Percentiles rank a stretch among this genome's conserved stretches.
Conservation (phyloP, 331 rosid species). For the Rosa hybrid region DNA sequence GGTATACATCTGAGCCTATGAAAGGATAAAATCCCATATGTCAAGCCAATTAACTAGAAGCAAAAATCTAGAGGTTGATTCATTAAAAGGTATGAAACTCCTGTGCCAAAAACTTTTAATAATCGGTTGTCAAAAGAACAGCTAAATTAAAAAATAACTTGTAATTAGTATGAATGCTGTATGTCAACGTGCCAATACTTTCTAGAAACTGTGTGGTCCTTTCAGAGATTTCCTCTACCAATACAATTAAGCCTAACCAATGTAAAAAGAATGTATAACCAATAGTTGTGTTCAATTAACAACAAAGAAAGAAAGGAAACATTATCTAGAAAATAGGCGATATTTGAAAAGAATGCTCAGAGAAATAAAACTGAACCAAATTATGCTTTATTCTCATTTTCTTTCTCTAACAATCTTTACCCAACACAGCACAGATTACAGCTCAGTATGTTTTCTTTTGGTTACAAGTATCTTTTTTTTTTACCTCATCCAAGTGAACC, state of each 20-base stretch:
- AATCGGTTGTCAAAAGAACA: not conserved
- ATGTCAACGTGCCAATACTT: not conserved
- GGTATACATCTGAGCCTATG: not conserved
- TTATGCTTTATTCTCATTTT: not conserved
- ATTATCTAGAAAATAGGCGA: not conserved
- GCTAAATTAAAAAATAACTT: not conserved
- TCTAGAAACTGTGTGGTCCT: too few species aligned
- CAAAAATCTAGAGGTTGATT: too few species aligned
- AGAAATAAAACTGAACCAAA: not conserved
- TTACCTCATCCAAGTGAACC: not conserved
- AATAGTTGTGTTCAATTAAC: not conserved
- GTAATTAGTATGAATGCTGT: not conserved
- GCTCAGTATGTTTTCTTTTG: not conserved
- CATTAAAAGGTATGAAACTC: not conserved
- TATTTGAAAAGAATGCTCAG: not conserved
- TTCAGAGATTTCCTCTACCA: not conserved
- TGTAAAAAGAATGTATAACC: not conserved
- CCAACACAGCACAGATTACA: not conserved
- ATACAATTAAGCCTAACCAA: not conserved
- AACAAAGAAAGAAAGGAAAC: not conserved
- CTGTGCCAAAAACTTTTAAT: not conserved
- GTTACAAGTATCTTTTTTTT: not conserved
- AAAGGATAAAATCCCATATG: not conserved
- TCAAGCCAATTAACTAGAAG: not conserved
- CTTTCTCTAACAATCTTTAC: not conserved